Evolutionary conservation across 331 rosid species (phyloP).

Genomic region (Stylosanthes scabra): DNA sequence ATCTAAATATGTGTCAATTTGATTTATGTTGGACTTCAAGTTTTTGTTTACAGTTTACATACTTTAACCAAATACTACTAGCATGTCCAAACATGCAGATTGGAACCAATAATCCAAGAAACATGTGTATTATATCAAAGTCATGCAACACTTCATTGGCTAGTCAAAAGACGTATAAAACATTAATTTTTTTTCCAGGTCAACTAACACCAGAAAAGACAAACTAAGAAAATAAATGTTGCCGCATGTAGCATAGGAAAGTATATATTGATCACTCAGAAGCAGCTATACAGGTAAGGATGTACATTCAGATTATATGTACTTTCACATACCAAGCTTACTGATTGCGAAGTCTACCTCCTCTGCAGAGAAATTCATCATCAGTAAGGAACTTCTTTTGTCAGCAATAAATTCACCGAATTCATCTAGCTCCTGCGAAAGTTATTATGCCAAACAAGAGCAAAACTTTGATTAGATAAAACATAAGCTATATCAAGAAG

Average conservation of each 20-base stretch:
- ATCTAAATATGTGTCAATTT: conserved; percentile 3
- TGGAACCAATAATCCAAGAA: conserved; percentile 22
- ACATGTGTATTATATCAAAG: not conserved
- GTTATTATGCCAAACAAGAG: conserved; percentile 39
- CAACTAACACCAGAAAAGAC: conserved; percentile 20
- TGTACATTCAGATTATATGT: conserved; percentile 21
- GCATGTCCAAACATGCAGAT: conserved; percentile 2
- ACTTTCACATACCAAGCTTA: conserved; percentile 72
- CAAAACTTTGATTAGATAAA: conserved; percentile 31
- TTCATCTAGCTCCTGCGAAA: conserved; percentile 75
- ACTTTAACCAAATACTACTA: conserved; percentile 3
- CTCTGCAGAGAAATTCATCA: conserved; percentile 76
- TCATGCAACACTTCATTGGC: conserved; percentile 9
- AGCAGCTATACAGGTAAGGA: conserved; percentile 20
- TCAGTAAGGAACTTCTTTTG: conserved; percentile 66
- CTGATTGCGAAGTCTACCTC: conserved; percentile 82
- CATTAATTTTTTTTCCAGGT: not conserved
- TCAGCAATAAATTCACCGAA: conserved; percentile 46
- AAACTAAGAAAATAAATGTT: too few species aligned
- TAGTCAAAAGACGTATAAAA: conserved; percentile 14
- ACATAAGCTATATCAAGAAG: conserved; percentile 22
- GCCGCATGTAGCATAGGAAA: not conserved
- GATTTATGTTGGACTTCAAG: not conserved
- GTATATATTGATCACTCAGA: conserved; percentile 13
- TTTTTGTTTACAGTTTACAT: not conserved